Percentiles rank a stretch among this genome's conserved stretches.
These are phyloP conservation scores for Fusarium devonianum DNA, from an alignment of 2,329 filamentous ascomycete genomes.

Conservation along the genomic window DNA sequence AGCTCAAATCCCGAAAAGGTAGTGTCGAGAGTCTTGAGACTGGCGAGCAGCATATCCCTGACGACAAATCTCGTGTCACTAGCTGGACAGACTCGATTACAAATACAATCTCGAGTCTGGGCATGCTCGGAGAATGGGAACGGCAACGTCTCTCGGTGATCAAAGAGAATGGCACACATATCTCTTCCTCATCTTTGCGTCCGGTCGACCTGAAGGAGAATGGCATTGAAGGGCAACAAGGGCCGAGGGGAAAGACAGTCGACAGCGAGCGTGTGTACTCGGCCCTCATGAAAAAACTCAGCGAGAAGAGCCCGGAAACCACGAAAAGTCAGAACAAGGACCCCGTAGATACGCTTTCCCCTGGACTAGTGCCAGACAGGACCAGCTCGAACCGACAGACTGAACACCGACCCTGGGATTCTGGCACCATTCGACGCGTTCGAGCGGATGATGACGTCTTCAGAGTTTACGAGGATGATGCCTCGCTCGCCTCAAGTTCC, in stretches of 20 bases:
- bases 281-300: slow-evolving; percentile 66
- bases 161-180: slow-evolving; percentile 58
- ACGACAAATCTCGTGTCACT: slow-evolving; percentile 70
- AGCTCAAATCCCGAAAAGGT: slow-evolving; percentile 60
- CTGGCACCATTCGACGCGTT: slow-evolving; percentile 47
- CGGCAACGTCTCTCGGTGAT: slow-evolving; percentile 69
- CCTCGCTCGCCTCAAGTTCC: not conserved
- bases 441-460: slow-evolving; percentile 46
- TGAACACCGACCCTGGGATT: slow-evolving; percentile 27
- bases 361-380: slow-evolving; percentile 1
- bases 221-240: slow-evolving; percentile 35
- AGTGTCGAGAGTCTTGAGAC: slow-evolving; percentile 60
- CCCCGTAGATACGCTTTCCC: not conserved
- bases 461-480: slow-evolving; percentile 14
- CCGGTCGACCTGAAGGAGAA: slow-evolving; percentile 23
- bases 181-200: slow-evolving; percentile 49
- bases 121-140: slow-evolving; percentile 53
- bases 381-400: not conserved
- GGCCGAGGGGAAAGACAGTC: slow-evolving; percentile 45
- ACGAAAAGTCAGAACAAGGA: not conserved
- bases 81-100: slow-evolving; percentile 74
- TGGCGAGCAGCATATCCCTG: slow-evolving; percentile 49
- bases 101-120: slow-evolving; percentile 59
- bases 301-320: slow-evolving; percentile 46
- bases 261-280: slow-evolving; percentile 69